Base-by-base conservation (phyloP, 768 basidiomycete species). In the Leccinellum rugosiceps region DNA sequence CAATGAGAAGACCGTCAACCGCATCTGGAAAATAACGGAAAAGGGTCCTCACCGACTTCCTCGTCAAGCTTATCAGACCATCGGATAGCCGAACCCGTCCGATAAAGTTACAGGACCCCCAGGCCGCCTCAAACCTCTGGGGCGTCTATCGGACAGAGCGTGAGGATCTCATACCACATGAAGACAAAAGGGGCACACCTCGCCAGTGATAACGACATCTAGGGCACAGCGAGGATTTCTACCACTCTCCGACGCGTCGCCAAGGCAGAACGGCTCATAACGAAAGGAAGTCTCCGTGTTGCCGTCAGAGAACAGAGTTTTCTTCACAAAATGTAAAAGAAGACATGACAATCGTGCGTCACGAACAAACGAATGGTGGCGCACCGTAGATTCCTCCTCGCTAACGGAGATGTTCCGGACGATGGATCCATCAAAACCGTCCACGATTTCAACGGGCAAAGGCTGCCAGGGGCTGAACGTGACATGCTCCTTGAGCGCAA, bases 21-120 rank as follows among this genome's bases (percentile, higher is more conserved):
- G 31, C 32, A 34, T 30, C 30, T 30, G 26, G 58, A 32, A 52
- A 55, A 63, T 19, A 43, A 43, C 41, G 19, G 19, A 52, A 49
- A 60, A 53, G 32, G 2, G 44, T 52, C 58, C 82, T 59, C 63
- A 87, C 86, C 63, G 85, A 81, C 72, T 83, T 78, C 66, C 87
- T 79, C 68, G 79, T 80, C 67, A 90, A 73, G 49, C 77, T 75
- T 59, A 91, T 79, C 63, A 77, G 69, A 17, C 88, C 88, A 66
- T 87, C 83, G 38, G 75, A 74, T 26, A 74, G 58, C 32, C 80
- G 75, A 46, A 88, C 77, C 25, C 81, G 74, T 50, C 89, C 89
- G 11, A 76, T 74, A 65, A 85, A 83, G 56, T 68, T 78, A 69
- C 81, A 88, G 11, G 82, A 81, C 5, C 83, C 86, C 87, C 89